Percentiles rank a stretch among this genome's conserved stretches.
These are phyloP conservation scores for Mycena kentingensis DNA, from an alignment of 768 basidiomycete genomes.

Conservation along the genomic window DNA sequence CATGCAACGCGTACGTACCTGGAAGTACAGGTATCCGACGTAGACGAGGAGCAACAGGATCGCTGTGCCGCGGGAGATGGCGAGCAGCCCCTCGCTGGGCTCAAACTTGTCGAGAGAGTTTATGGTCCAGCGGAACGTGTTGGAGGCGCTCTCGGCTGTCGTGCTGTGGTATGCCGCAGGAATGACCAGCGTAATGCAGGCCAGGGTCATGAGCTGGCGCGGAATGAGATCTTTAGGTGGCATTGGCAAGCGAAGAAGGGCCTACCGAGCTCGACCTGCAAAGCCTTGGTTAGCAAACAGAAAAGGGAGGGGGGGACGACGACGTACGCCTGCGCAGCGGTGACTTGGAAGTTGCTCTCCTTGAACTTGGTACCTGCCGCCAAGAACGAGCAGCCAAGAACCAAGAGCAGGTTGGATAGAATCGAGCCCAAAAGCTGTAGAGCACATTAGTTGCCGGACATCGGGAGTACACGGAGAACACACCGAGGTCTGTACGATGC, in stretches of 20 bases:
- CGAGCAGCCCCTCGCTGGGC: constrained; percentile 53
- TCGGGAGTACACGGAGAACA: constrained; percentile 23
- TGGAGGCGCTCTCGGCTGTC: constrained; percentile 17
- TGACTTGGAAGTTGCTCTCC: constrained; percentile 77
- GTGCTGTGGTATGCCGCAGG: constrained; percentile 82
- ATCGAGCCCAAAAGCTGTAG: constrained; percentile 86
- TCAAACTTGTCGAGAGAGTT: constrained; percentile 21
- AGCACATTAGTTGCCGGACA: background rate
- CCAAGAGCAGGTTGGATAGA: constrained; percentile 85
- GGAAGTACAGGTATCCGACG: constrained; percentile 73
- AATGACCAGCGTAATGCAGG: constrained; percentile 87
- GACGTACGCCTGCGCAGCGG: constrained; percentile 84
- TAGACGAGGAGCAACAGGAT: constrained; percentile 76
- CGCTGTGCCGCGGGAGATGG: constrained; percentile 82
- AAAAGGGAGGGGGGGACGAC: background rate
- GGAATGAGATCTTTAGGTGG: constrained; percentile 12
- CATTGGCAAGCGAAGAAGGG: background rate
- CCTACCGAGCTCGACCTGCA: constrained; percentile 51
- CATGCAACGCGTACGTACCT: constrained; percentile 42
- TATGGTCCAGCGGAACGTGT: background rate
- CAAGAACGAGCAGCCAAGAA: constrained; percentile 89
- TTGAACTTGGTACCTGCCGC: constrained; percentile 72
- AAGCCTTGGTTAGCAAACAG: constrained; percentile 1
- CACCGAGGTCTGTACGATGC: constrained; percentile 91
- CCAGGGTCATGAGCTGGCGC: constrained; percentile 77